Evolutionary conservation across 129 eudicot genomes (phyloP), one percentile per base, ranked within the genome.

Genomic region (Flaveria robusta): DNA sequence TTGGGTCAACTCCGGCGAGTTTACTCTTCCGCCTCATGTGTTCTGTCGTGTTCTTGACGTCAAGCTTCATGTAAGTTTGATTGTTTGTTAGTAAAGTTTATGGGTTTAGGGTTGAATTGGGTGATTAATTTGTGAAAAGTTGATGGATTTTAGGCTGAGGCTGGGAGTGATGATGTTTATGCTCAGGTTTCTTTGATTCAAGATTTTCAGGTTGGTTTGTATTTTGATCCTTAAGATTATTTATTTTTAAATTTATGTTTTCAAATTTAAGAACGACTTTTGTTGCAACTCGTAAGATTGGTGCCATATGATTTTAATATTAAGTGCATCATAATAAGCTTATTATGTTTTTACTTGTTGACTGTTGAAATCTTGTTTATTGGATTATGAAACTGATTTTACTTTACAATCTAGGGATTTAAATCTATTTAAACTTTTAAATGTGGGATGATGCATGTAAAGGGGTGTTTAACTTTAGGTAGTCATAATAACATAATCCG

Each of bases 21-120:
- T 66, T 59, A 76, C 67, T 76, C 76, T 87, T 12, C 85, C 96
- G 37, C 91, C 99, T 74, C 96, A 95, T 39, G 93, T 95, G 14
- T 91, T 91, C 60, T 95, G 99, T 31, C 86, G 96, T 18, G 99
- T 95, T 79, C 73, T 87, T 41, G 96, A 95, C 74, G 97, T 95
- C 29, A 87, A 91, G 73, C 97, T 95, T 76, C 96, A 87, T 84
- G 99, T 95, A 75, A 81, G 89, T 74, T 80, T 52, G 23, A 34
- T 68, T 10, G 39, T 5, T 75, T 2, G 19, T 31, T 9, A 8
- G 3, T 4, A 7, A 34, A 34, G 39, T 0, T 9, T 45, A 19
- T 47, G 20, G 55, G 2, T 34, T 18, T 64, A 4, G 20, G n/a
- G n/a, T 12, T 18, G 23, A 5, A 20, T 26, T 41, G 39, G 10